These are phyloP conservation scores for Penicillium pulvis DNA, from an alignment of 495 filamentous ascomycete species.

Conservation along the genomic window DNA sequence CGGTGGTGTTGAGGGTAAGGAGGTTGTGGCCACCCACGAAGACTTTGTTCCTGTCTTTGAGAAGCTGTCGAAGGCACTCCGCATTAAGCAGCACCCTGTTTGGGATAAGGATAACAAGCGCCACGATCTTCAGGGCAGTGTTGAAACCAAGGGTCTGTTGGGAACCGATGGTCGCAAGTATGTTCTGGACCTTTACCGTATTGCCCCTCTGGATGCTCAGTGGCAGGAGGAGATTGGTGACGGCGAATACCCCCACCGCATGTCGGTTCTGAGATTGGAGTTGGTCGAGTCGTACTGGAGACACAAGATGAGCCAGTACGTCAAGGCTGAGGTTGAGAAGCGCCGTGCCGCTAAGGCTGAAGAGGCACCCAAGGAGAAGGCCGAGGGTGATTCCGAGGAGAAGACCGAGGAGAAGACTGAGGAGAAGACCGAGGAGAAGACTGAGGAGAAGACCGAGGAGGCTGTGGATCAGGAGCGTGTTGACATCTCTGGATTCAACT, in stretches of 20 bases:
- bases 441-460: constrained; percentile 39
- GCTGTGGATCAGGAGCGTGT: constrained; percentile 57
- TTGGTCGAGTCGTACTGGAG: constrained; percentile 83
- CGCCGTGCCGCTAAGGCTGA: constrained; percentile 48
- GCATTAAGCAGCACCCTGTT: constrained; percentile 91
- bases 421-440: constrained; percentile 41
- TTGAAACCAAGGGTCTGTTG: constrained; percentile 96
- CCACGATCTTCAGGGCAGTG: constrained; percentile 90
- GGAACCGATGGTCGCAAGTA: constrained; percentile 98
- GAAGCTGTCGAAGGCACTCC: constrained; percentile 83
- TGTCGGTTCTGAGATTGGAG: constrained; percentile 90
- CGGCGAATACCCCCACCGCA: constrained; percentile 83
- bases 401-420: constrained; percentile 47
- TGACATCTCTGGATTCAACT: constrained; percentile 83
- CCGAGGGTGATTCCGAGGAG: constrained; percentile 26
- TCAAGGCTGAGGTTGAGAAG: constrained; percentile 70
- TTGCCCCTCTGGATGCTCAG: constrained; percentile 85
- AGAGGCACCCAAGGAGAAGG: constrained; percentile 47
- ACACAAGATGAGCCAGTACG: constrained; percentile 82
- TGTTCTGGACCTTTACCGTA: constrained; percentile 92
- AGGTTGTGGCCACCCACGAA: constrained; percentile 86
- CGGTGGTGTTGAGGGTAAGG: constrained; percentile 96
- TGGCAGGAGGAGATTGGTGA: constrained; percentile 81
- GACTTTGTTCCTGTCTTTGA: constrained; percentile 83
- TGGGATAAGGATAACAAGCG: constrained; percentile 96